Evolutionary conservation across 208 protist species (phyloP).

Genomic region (Endotrypanum monterogeii): DNA sequence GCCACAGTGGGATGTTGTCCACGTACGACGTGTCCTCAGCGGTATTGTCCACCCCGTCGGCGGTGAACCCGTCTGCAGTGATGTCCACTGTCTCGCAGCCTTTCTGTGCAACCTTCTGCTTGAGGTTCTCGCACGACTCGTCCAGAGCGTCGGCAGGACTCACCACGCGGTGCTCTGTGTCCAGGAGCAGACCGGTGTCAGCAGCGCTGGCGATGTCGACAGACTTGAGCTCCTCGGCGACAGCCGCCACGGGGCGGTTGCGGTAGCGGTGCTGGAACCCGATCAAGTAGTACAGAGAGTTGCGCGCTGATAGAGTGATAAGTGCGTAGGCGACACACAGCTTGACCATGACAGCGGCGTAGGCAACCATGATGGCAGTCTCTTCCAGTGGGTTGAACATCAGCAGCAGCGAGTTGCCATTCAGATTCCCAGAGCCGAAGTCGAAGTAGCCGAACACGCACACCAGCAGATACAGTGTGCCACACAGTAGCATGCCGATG

Average conservation of each 20-base stretch:
- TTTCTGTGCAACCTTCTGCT: not conserved
- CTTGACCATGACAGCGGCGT: constrained; percentile 61
- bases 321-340: constrained; percentile 60
- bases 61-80: not conserved
- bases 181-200: not conserved
- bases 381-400: constrained; percentile 59
- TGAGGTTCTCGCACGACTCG: not conserved
- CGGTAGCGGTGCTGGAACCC: constrained; percentile 46
- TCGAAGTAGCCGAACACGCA: constrained; percentile 72
- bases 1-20: constrained; percentile 52
- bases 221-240: not conserved
- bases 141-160: not conserved
- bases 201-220: not conserved
- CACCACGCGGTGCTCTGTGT: not conserved
- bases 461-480: constrained; percentile 50
- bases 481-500: constrained; percentile 55
- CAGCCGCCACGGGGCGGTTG: not conserved
- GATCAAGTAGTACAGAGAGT: constrained; percentile 61
- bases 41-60: constrained; percentile 8
- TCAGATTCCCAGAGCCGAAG: constrained; percentile 44
- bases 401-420: constrained; percentile 51
- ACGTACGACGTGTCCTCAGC: constrained; percentile 34
- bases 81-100: not conserved
- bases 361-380: constrained; percentile 41
- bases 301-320: constrained; percentile 39